A percentile compares a stretch with the other conserved stretches of the same genome.
Evolutionary conservation across 2,329 filamentous ascomycete genomes (phyloP).

Genomic region (Monosporascus sp.): DNA sequence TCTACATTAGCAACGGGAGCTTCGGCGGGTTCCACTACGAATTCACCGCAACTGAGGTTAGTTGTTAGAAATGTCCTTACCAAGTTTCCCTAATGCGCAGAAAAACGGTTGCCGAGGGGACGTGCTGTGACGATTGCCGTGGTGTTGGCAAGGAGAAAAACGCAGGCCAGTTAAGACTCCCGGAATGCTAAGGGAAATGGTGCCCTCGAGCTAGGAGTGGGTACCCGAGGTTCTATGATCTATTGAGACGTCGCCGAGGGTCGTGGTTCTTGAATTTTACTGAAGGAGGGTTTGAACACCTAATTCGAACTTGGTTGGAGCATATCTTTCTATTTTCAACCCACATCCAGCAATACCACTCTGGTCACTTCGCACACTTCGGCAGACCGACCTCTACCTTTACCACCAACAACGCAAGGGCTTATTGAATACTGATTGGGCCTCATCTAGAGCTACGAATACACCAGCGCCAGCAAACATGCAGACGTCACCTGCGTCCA

Average conservation of each 20-base stretch:
- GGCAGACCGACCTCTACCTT: not conserved
- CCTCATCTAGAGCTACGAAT: slow-evolving; percentile 12
- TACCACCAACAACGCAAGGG: not conserved
- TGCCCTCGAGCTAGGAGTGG: too few relatives aligned
- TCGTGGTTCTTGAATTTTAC: too few relatives aligned
- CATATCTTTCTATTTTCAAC: not conserved
- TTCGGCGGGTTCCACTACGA: slow-evolving; percentile 32
- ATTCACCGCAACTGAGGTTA: slow-evolving; percentile 44
- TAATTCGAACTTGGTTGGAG: too few relatives aligned
- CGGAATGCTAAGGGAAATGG: too few relatives aligned
- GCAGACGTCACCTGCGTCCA: slow-evolving; percentile 25
- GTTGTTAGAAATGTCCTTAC: slow-evolving; percentile 16
- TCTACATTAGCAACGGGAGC: slow-evolving; percentile 38
- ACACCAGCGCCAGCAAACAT: slow-evolving; percentile 6
- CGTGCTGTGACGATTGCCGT: not conserved
- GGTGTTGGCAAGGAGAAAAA: too few relatives aligned
- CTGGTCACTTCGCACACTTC: too few relatives aligned
- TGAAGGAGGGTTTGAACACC: too few relatives aligned
- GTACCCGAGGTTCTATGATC: not conserved
- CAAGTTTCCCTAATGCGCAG: slow-evolving; percentile 1
- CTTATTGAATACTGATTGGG: not conserved
- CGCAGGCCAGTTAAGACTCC: too few relatives aligned
- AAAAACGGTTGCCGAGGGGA: not conserved
- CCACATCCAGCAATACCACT: not conserved
- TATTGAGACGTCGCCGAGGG: not conserved